These are phyloP conservation scores for Tranzscheliella williamsii DNA, from an alignment of 1,284 basidiomycete genomes.

Conservation along the genomic window DNA sequence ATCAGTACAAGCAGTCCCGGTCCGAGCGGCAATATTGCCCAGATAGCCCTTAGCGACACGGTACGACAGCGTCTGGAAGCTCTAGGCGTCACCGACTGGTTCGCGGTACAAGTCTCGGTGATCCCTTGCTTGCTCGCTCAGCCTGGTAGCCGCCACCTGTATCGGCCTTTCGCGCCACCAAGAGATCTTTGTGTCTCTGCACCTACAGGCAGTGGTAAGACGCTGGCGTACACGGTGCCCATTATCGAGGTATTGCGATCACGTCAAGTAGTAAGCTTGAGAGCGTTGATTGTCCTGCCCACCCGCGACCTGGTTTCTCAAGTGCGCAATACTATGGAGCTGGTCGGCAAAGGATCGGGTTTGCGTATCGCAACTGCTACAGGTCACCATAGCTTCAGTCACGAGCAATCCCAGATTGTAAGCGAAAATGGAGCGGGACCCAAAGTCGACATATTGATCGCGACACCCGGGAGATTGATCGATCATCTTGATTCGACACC, in stretches of 20 bases:
- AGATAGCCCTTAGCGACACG: constrained; percentile 25
- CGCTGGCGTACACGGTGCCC: constrained; percentile 88
- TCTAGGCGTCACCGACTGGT: constrained; percentile 56
- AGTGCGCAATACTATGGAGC: constrained; percentile 89
- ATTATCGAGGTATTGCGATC: constrained; percentile 70
- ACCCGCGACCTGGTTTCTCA: constrained; percentile 94
- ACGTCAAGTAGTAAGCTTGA: constrained; percentile 66
- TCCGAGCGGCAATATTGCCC: constrained; percentile 15
- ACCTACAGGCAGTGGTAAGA: constrained; percentile 96
- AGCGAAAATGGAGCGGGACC: constrained; percentile 1
- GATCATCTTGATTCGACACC: constrained; percentile 84
- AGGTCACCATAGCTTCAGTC: constrained; percentile 56
- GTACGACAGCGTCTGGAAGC: constrained; percentile 37
- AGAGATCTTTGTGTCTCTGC: constrained; percentile 93
- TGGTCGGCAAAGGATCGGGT: constrained; percentile 73
- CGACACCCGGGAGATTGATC: constrained; percentile 90
- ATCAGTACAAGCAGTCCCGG: background rate
- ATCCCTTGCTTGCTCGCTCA: constrained; percentile 74
- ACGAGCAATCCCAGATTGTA: constrained; percentile 54
- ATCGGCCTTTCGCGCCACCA: constrained; percentile 72
- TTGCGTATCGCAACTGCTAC: constrained; percentile 70
- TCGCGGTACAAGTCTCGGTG: constrained; percentile 75
- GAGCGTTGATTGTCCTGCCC: constrained; percentile 90
- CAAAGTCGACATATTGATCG: constrained; percentile 90
- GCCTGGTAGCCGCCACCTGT: constrained; percentile 64